Conservation (phyloP, 1,284 basidiomycete species). For the Sanguinoderma infundibulare region DNA sequence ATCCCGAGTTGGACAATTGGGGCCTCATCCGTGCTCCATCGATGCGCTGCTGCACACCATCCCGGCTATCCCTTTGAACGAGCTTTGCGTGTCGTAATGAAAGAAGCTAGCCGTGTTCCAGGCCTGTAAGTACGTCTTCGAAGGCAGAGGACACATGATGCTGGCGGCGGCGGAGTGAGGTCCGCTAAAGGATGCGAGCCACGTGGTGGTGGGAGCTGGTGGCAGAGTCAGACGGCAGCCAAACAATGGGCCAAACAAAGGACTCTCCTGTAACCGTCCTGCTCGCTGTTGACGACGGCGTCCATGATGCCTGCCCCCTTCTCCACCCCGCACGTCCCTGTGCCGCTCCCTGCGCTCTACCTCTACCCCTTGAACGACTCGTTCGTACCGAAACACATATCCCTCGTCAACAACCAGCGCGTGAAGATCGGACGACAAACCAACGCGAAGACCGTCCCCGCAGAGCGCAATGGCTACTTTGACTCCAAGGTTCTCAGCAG, state of each 20-base stretch:
- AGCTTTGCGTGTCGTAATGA: conserved; percentile 1
- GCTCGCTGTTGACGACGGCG: conserved; percentile 38
- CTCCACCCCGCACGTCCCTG: conserved; percentile 35
- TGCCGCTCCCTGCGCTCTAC: conserved; percentile 75
- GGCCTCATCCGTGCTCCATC: conserved; percentile 7
- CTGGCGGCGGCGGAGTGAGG: background rate
- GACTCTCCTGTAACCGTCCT: conserved; percentile 28
- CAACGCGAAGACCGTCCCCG: conserved; percentile 94
- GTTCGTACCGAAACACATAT: conserved; percentile 95
- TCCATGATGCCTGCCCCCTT: conserved; percentile 41
- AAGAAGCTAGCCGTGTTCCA: background rate
- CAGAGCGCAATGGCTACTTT: conserved; percentile 95
- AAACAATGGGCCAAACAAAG: conserved; percentile 36
- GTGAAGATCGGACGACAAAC: conserved; percentile 99
- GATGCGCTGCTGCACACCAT: background rate
- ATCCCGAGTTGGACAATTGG: background rate
- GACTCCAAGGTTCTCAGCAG: conserved; percentile 96
- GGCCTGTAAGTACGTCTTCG: background rate
- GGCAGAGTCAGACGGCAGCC: conserved; percentile 26
- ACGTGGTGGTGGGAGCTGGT: conserved; percentile 24
- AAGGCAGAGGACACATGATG: conserved; percentile 15
- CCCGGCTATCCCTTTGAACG: background rate
- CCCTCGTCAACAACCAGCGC: conserved; percentile 72
- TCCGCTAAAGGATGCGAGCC: conserved; percentile 18
- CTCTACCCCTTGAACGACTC: conserved; percentile 97